These are phyloP conservation scores for Aureobasidium namibiae DNA, from an alignment of 2,329 filamentous ascomycete species.

Conservation along the genomic window DNA sequence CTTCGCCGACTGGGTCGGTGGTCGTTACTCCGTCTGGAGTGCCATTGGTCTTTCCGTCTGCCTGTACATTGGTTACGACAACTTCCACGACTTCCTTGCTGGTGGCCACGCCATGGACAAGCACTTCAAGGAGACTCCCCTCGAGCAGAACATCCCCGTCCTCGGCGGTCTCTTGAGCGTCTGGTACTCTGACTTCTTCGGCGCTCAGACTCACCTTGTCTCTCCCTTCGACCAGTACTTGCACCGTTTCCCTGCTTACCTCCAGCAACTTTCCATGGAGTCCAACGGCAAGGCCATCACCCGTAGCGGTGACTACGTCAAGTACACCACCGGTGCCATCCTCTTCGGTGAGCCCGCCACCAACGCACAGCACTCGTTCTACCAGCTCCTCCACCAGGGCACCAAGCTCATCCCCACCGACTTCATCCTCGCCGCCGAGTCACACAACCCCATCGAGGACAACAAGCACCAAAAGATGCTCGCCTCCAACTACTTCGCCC, in stretches of 20 bases:
- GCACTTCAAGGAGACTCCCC: slow-evolving; percentile 86
- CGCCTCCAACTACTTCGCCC: slow-evolving; percentile 84
- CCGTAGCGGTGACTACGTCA: slow-evolving; percentile 76
- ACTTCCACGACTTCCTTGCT: slow-evolving; percentile 92
- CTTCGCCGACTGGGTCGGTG: slow-evolving; percentile 97
- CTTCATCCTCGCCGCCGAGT: slow-evolving; percentile 93
- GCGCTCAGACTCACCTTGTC: slow-evolving; percentile 93
- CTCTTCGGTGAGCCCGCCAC: slow-evolving; percentile 97
- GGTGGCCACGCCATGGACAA: slow-evolving; percentile 97
- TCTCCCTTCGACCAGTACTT: slow-evolving; percentile 99
- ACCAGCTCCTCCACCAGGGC: slow-evolving; percentile 97
- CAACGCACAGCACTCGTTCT: slow-evolving; percentile 99
- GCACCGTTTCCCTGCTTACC: slow-evolving; percentile 96
- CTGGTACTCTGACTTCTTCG: slow-evolving; percentile 99
- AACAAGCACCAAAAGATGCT: slow-evolving; percentile 97
- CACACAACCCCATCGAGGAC: slow-evolving; percentile 87
- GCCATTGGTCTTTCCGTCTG: slow-evolving; percentile 93
- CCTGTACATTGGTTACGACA: slow-evolving; percentile 92
- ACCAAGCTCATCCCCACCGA: slow-evolving; percentile 98
- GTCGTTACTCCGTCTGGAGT: slow-evolving; percentile 97
- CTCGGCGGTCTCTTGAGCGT: slow-evolving; percentile 89
- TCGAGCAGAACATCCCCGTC: slow-evolving; percentile 90
- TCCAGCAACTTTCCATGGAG: slow-evolving; percentile 99
- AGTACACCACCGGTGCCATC: slow-evolving; percentile 95
- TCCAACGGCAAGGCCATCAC: slow-evolving; percentile 98